phyloP scores from a whole-genome alignment of 2,329 filamentous ascomycete species.

The Triangularia setosa region DNA sequence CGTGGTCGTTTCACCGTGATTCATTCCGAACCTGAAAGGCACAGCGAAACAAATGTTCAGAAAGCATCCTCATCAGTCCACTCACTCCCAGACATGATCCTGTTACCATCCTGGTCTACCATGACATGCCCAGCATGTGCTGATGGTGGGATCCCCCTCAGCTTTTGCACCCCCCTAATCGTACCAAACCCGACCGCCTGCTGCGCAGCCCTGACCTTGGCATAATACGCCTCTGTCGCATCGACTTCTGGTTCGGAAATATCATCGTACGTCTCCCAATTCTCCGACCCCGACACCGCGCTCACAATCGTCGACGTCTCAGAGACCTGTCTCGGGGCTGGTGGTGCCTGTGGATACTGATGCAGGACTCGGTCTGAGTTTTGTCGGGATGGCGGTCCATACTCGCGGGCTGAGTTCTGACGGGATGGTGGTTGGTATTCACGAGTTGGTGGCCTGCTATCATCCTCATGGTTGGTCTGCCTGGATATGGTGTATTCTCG shows the following conservation, averaged over 20 bases:
- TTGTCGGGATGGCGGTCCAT: constrained; percentile 35
- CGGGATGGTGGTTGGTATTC: constrained; percentile 33
- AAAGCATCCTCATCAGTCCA: constrained; percentile 65
- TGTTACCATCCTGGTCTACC: constrained; percentile 57
- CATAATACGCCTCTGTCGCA: constrained; percentile 73
- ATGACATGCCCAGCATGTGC: constrained; percentile 44
- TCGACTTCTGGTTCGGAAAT: constrained; percentile 73
- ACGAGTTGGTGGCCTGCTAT: constrained; percentile 2
- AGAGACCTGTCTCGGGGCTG: constrained; percentile 58
- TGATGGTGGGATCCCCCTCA: constrained; percentile 48
- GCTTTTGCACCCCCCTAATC: constrained; percentile 44
- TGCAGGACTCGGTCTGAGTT: constrained; percentile 26
- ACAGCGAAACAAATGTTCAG: constrained; percentile 28
- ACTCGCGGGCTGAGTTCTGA: constrained; percentile 30
- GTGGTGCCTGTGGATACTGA: constrained; percentile 38
- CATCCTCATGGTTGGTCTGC: not conserved
- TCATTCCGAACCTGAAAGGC: too few species aligned
- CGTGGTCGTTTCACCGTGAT: too few species aligned
- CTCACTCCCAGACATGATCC: constrained; percentile 59
- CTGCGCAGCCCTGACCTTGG: constrained; percentile 65
- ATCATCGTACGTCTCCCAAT: constrained; percentile 97
- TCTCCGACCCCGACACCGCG: constrained; percentile 77
- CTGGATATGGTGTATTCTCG: not conserved
- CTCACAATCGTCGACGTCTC: constrained; percentile 75
- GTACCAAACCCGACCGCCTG: constrained; percentile 45